Percentiles rank a stretch among this genome's conserved stretches.
Evolutionary conservation across 2,329 filamentous ascomycete genomes (phyloP).

Genomic region (Aspergillus pseudoterreus): DNA sequence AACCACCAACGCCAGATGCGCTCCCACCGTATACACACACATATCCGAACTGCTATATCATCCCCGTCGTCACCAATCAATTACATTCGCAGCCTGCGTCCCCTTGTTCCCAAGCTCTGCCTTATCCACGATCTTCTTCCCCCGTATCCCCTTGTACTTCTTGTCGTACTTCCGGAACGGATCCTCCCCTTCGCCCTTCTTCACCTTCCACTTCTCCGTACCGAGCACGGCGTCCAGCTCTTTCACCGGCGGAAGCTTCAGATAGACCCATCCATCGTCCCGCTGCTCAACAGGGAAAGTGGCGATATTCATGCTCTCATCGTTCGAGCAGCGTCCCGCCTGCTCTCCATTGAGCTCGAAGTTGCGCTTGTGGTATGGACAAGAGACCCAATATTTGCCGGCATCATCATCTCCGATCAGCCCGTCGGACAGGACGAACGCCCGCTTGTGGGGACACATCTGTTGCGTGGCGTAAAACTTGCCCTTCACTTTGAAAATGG

Average conservation of each 20-base stretch:
- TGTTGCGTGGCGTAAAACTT: constrained; percentile 83
- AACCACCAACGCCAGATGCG: no score
- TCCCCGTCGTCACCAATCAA: constrained; percentile 31
- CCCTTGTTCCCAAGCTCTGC: constrained; percentile 9
- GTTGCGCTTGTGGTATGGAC: constrained; percentile 86
- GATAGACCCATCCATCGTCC: constrained; percentile 71
- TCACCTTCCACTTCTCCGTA: constrained; percentile 74
- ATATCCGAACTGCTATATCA: not conserved
- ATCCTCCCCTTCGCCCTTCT: constrained; percentile 61
- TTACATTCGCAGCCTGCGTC: constrained; percentile 21
- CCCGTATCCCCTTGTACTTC: constrained; percentile 54
- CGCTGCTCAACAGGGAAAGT: constrained; percentile 75
- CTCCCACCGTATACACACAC: not conserved
- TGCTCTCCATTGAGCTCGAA: constrained; percentile 67
- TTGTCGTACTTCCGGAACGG: constrained; percentile 56
- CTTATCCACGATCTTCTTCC: constrained; percentile 43
- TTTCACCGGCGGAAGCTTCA: constrained; percentile 73
- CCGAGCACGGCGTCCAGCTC: constrained; percentile 78
- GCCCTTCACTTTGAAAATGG: constrained; percentile 78
- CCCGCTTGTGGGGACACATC: constrained; percentile 91
- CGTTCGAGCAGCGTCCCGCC: constrained; percentile 70
- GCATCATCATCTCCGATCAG: constrained; percentile 63
- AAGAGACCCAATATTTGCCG: constrained; percentile 77
- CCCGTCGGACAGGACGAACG: constrained; percentile 84
- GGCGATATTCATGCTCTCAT: constrained; percentile 72